Base-by-base conservation (phyloP, 305 asterid species). In the Fraxinus floribunda region DNA sequence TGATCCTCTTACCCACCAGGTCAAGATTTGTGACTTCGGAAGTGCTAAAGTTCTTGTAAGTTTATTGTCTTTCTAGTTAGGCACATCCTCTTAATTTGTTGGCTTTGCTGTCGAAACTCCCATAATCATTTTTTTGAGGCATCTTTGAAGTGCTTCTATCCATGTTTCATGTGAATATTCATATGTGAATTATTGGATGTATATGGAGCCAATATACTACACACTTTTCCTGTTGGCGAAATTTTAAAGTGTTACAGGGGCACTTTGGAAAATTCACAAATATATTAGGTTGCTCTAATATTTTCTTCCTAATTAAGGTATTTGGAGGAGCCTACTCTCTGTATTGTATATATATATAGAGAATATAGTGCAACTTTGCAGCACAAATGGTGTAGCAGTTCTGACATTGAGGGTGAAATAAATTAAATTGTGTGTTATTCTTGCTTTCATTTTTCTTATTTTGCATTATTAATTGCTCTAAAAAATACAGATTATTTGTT, bases 31-130 rank as follows among this genome's bases (percentile, higher is more conserved):
- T 88, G 99, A 96, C 83, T 94, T 96, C 84, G 99, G 98, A 87
- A 96, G 98, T 87, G 99, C 98, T 83, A 96, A 96, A 93, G 94
- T 90, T 83, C 93, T 94, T 90, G 99, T 96, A 93, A 83, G 97
- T 90, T 86, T 78, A 84, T 77, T 77, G 29, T 46, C 32, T 82
- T 84, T 29, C 64, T 81, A 52, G 75, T 79, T 66, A 7, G 78
- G 49, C 29, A 78, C 24, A 66, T 82, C 55, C 72, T 77, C 70
- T 81, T 46, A 55, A 62, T 62, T 22, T 62, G 15, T 22, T 22
- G 72, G 72, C 72, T 74, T 73, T 76, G 75, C 16, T 46, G 22
- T 34, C 44, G 41, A 46, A 38, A 34, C 15, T 79, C 57, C 22
- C 64, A 55, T 64, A 24, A 15, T 9, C 29, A 24, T 55, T 30